phyloP scores from a whole-genome alignment of 1,284 basidiomycete genomes.

The Schizophyllum commune region DNA sequence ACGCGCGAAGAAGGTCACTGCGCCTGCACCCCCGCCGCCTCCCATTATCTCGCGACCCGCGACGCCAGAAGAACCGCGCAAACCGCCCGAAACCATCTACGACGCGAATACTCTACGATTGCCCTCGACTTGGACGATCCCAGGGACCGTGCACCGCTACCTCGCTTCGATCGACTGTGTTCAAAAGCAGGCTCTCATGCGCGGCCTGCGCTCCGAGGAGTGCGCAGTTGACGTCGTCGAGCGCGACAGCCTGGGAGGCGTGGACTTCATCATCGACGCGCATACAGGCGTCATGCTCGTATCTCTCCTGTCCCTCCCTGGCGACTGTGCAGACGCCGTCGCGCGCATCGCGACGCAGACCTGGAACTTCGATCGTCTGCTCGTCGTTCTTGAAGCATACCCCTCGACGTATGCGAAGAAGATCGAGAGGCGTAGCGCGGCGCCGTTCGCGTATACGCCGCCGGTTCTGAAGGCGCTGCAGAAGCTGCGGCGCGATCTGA shows the following conservation, averaged over 20 bases:
- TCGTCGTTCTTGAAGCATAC: slow-evolving; percentile 62
- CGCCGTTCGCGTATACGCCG: slow-evolving; percentile 44
- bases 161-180: slow-evolving; percentile 60
- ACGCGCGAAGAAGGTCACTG: slow-evolving; percentile 25
- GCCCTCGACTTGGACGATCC: slow-evolving; percentile 25
- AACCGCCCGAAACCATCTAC: slow-evolving; percentile 34
- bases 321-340: slow-evolving; percentile 34
- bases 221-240: slow-evolving; percentile 53
- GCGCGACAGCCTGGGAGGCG: slow-evolving; percentile 44
- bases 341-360: slow-evolving; percentile 37
- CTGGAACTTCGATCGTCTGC: slow-evolving; percentile 47
- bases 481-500: slow-evolving; percentile 53
- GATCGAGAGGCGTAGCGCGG: slow-evolving; percentile 7
- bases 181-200: slow-evolving; percentile 54
- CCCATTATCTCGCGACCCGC: slow-evolving; percentile 10
- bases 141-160: slow-evolving; percentile 47
- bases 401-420: slow-evolving; percentile 33
- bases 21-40: slow-evolving; percentile 9
- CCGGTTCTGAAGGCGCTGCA: slow-evolving; percentile 58
- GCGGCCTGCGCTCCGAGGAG: slow-evolving; percentile 32
- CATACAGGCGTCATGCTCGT: not conserved
- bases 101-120: slow-evolving; percentile 42
- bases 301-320: slow-evolving; percentile 17
- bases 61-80: slow-evolving; percentile 2
- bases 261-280: slow-evolving; percentile 37